phyloP scores from a whole-genome alignment of 768 basidiomycete genomes.

The Boletus reticulatus region DNA sequence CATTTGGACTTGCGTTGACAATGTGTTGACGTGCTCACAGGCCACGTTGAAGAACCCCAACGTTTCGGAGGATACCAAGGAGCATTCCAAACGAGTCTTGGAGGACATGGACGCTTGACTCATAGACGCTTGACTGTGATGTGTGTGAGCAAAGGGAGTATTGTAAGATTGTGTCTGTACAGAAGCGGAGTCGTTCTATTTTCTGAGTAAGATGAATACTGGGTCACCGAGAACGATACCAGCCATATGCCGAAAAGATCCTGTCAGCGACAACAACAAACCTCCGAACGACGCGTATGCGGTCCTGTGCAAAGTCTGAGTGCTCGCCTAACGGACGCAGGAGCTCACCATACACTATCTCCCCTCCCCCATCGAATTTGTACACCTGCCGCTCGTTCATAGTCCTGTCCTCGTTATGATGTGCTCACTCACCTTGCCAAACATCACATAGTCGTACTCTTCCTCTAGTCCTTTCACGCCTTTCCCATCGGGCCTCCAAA shows the following conservation, averaged over 20 bases:
- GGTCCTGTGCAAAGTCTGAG: conserved; percentile 51
- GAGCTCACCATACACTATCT: conserved; percentile 63
- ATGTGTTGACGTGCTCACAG: conserved; percentile 1
- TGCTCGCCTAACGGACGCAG: not conserved
- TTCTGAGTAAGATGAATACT: conserved; percentile 84
- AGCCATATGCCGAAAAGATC: conserved; percentile 89
- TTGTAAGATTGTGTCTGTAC: conserved; percentile 8
- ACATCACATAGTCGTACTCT: conserved; percentile 99
- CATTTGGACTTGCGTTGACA: not conserved
- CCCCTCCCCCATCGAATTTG: conserved; percentile 88
- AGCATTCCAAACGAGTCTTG: conserved; percentile 7
- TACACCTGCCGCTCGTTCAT: conserved; percentile 64
- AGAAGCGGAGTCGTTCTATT: conserved; percentile 38
- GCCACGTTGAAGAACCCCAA: conserved; percentile 25
- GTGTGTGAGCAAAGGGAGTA: not conserved
- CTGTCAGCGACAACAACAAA: conserved; percentile 89
- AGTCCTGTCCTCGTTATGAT: not conserved
- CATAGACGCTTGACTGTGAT: not conserved
- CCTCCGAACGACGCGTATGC: conserved; percentile 98
- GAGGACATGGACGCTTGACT: not conserved
- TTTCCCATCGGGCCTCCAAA: conserved; percentile 86
- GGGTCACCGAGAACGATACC: conserved; percentile 92
- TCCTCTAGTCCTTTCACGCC: conserved; percentile 81
- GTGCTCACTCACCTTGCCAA: conserved; percentile 82
- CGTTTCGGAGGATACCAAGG: conserved; percentile 26